Conservation (phyloP, 1,284 basidiomycete genomes). For the Tilletia setariae region DNA sequence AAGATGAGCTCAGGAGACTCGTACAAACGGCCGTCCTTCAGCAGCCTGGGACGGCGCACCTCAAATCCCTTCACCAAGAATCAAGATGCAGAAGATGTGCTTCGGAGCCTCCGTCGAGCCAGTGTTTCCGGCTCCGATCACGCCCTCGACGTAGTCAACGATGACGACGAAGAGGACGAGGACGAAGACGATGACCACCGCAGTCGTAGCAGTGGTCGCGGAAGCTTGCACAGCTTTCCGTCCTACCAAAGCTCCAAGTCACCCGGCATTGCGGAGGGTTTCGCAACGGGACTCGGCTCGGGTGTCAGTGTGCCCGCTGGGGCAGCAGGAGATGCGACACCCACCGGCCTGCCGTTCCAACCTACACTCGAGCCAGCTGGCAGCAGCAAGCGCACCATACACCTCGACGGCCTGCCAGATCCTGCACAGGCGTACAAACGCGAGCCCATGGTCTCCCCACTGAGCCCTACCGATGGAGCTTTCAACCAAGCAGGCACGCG, state of each 20-base stretch:
- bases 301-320: background rate
- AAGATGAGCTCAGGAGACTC: too few species aligned
- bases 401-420: constrained; percentile 10
- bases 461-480: constrained; percentile 10
- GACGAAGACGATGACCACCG: background rate
- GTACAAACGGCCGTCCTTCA: too few species aligned
- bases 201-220: background rate
- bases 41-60: too few species aligned
- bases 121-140: constrained; percentile 14
- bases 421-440: constrained; percentile 14
- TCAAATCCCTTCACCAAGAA: constrained; percentile 31
- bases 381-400: constrained; percentile 18
- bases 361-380: constrained; percentile 25
- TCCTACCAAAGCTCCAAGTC: background rate
- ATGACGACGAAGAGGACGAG: constrained; percentile 19
- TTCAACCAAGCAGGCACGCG: background rate
- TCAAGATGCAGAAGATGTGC: constrained; percentile 21
- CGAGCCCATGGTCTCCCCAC: background rate
- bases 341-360: constrained; percentile 20
- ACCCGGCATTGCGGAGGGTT: constrained; percentile 2
- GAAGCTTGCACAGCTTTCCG: background rate
- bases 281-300: constrained; percentile 12
- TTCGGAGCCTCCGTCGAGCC: constrained; percentile 11
- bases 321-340: constrained; percentile 8
- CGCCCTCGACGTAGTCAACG: constrained; percentile 6